Evolutionary conservation across 805 yeast genomes (phyloP), one percentile per base, ranked within the genome.

Genomic region (Isabelozyma gotoi): DNA sequence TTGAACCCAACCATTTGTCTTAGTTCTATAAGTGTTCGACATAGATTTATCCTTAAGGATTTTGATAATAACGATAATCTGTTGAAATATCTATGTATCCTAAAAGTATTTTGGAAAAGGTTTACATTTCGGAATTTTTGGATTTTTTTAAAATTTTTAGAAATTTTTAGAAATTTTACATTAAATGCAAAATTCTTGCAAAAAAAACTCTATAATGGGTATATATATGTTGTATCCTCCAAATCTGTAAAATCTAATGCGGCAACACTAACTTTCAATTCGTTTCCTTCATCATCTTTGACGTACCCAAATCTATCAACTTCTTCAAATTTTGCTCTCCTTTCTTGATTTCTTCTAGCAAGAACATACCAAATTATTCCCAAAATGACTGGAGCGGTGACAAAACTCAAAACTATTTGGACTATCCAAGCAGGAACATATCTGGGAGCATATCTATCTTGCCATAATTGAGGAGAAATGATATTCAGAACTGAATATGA

Each of bases 391-490:
- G 84, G 82, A 1, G 82, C 75, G 8, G 63, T 34, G 32, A 66
- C 59, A 54, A 76, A 80, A 7, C 79, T 68, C n/a, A 77, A 49
- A 8, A 78, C 80, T 39, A 79, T 76, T 52, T 79, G 84, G 8
- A 78, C 80, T 41, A 72, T 63, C 84, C 85, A 57, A 10, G 65
- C 60, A 4, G 59, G 52, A 15, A 49, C 47, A 33, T 57, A 62
- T 12, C 55, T 48, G 38, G 84, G 83, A 6, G 72, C 67, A 48
- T 73, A 74, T n/a, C 51, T 56, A 7, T 53, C 61, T 53, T 68
- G 66, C 82, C 83, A 80, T 29, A 80, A 53, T 54, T 79, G 84
- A 3, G 84, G 83, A 3, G 81, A 73, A 20, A 79, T 72, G 29
- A 80, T 67, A 49, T 80, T 80, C 7, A 79, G 65, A 39, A 78